Conservation (phyloP, 2,329 filamentous ascomycete genomes). For the Fusarium pseudograminearum region DNA sequence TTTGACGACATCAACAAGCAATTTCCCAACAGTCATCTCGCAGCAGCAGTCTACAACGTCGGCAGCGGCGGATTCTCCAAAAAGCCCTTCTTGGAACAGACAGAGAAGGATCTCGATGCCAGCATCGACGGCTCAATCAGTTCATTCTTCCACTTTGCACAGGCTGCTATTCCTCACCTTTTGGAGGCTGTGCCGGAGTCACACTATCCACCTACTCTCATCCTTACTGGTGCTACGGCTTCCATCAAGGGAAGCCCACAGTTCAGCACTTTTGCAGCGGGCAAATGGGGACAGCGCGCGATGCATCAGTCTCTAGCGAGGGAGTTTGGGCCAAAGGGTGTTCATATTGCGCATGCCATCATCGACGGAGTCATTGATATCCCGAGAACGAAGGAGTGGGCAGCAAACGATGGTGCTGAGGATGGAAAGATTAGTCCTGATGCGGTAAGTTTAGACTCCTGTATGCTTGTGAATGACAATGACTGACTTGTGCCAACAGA, state of each 20-base stretch:
- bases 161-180: slow-evolving; percentile 76
- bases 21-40: slow-evolving; percentile 66
- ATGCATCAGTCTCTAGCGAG: slow-evolving; percentile 80
- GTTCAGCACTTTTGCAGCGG: slow-evolving; percentile 78
- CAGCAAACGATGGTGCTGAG: slow-evolving; percentile 59
- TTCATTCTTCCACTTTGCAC: slow-evolving; percentile 82
- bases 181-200: slow-evolving; percentile 68
- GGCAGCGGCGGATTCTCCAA: slow-evolving; percentile 59
- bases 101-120: slow-evolving; percentile 61
- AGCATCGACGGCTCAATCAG: slow-evolving; percentile 62
- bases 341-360: slow-evolving; percentile 85
- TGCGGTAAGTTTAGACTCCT: slow-evolving; percentile 66
- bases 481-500: slow-evolving; percentile 60
- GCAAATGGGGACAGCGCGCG: slow-evolving; percentile 83
- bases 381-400: slow-evolving; percentile 70
- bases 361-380: slow-evolving; percentile 90
- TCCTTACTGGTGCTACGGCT: slow-evolving; percentile 90
- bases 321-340: slow-evolving; percentile 85
- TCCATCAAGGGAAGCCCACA: slow-evolving; percentile 77
- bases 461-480: not conserved
- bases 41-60: slow-evolving; percentile 79
- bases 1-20: slow-evolving; percentile 72
- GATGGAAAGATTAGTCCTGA: slow-evolving; percentile 78
- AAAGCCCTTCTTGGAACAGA: slow-evolving; percentile 71
- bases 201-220: slow-evolving; percentile 77